Percentiles rank a stretch among this genome's conserved stretches.
Evolutionary conservation across 768 basidiomycete genomes (phyloP).

Genomic region (Calocera cornea): DNA sequence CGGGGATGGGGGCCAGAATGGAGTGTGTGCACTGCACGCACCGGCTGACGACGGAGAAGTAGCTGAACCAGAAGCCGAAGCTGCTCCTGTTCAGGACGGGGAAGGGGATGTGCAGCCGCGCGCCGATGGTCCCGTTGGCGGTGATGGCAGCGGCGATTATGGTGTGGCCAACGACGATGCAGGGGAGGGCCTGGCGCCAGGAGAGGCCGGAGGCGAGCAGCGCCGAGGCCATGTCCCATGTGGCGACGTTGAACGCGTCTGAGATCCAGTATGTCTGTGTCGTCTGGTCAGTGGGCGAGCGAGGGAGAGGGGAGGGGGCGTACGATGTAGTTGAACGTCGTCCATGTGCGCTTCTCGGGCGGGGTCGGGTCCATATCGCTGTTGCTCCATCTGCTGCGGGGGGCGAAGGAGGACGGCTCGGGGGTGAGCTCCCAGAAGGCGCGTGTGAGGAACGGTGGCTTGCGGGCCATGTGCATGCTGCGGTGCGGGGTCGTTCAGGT

Average conservation of each 20-base stretch:
- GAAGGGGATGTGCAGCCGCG: slow-evolving; percentile 57
- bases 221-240: slow-evolving; percentile 51
- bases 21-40: no score
- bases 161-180: slow-evolving; percentile 57
- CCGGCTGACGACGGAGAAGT: slow-evolving; percentile 69
- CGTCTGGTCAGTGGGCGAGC: not conserved
- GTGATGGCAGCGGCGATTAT: slow-evolving; percentile 63
- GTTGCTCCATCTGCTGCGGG: slow-evolving; percentile 49
- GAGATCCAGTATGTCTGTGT: slow-evolving; percentile 5
- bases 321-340: slow-evolving; percentile 48
- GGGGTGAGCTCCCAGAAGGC: slow-evolving; percentile 37
- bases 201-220: slow-evolving; percentile 65
- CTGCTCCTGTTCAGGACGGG: slow-evolving; percentile 70
- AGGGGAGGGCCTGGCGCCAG: slow-evolving; percentile 55
- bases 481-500: no score
- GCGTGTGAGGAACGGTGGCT: not conserved
- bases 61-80: slow-evolving; percentile 82
- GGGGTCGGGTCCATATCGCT: slow-evolving; percentile 61
- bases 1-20: no score
- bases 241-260: slow-evolving; percentile 21
- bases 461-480: not conserved
- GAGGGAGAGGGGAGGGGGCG: slow-evolving; percentile 29
- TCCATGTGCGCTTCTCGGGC: slow-evolving; percentile 47
- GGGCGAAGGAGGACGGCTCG: slow-evolving; percentile 42
- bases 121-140: slow-evolving; percentile 64